A percentile compares a stretch with the other conserved stretches of the same genome.
Conservation (phyloP, 2,329 filamentous ascomycete genomes). For the Sphaerulina vaccinii region DNA sequence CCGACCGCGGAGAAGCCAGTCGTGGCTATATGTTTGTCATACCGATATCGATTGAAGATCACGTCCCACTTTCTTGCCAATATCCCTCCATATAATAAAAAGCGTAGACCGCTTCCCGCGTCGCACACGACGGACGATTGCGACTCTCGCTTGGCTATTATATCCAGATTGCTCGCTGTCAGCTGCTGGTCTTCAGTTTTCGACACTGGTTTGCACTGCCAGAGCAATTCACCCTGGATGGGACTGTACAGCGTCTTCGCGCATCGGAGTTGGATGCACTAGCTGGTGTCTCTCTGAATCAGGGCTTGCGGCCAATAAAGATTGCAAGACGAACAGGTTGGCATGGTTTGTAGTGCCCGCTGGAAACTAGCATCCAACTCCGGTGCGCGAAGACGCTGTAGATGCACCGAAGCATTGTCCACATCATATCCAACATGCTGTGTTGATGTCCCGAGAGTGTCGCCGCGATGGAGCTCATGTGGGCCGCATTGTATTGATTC, state of each 20-base stretch:
- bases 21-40: neutral
- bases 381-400: neutral
- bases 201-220: too few species aligned
- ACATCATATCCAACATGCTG: neutral
- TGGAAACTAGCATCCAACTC: too few species aligned
- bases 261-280: too few species aligned
- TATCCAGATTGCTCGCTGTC: too few species aligned
- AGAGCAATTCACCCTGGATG: too few species aligned
- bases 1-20: neutral
- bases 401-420: neutral
- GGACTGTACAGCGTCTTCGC: too few species aligned
- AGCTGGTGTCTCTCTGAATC: too few species aligned
- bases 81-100: neutral
- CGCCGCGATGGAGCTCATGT: neutral
- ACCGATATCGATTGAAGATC: neutral
- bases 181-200: too few species aligned
- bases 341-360: too few species aligned
- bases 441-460: neutral
- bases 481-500: neutral
- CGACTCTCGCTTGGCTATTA: neutral
- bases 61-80: neutral
- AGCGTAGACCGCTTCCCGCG: too few species aligned
- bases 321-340: too few species aligned
- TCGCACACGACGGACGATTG: neutral
- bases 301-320: too few species aligned